These are phyloP conservation scores for Ustilago bromivora DNA, from an alignment of 1,284 basidiomycete species.

Conservation along the genomic window DNA sequence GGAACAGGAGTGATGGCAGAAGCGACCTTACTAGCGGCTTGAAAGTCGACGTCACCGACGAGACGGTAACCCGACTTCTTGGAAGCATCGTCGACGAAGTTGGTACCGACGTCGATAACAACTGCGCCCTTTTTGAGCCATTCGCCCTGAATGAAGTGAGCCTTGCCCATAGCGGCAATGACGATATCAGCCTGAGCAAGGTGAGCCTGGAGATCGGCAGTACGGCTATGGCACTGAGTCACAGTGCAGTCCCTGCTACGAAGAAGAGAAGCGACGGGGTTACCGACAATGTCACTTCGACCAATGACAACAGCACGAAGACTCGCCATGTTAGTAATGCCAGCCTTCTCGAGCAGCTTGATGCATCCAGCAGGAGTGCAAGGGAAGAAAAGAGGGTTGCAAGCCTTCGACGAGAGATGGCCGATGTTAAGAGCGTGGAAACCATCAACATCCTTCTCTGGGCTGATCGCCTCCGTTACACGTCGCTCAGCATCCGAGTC, in stretches of 20 bases:
- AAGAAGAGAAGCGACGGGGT: slow-evolving; percentile 90
- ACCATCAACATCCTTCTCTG: slow-evolving; percentile 97
- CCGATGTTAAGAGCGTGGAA: slow-evolving; percentile 99
- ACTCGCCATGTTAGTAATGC: slow-evolving; percentile 73
- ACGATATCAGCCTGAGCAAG: slow-evolving; percentile 89
- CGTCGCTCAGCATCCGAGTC: slow-evolving; percentile 85
- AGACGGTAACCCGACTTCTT: slow-evolving; percentile 97
- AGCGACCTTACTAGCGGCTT: slow-evolving; percentile 81
- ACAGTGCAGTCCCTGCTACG: slow-evolving; percentile 93
- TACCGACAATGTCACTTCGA: slow-evolving; percentile 97
- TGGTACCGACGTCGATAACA: slow-evolving; percentile 83
- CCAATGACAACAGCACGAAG: slow-evolving; percentile 92
- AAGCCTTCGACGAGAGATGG: slow-evolving; percentile 89
- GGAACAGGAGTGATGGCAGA: slow-evolving; percentile 96
- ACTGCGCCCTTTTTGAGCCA: slow-evolving; percentile 94
- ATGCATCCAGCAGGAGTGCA: slow-evolving; percentile 97
- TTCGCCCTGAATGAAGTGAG: slow-evolving; percentile 88
- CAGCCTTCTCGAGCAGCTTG: slow-evolving; percentile 86
- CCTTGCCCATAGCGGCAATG: slow-evolving; percentile 91
- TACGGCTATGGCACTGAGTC: slow-evolving; percentile 95
- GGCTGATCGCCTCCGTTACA: slow-evolving; percentile 93
- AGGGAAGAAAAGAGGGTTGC: slow-evolving; percentile 89
- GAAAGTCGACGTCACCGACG: slow-evolving; percentile 94
- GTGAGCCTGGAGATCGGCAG: slow-evolving; percentile 79
- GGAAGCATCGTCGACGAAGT: slow-evolving; percentile 83